Percentiles rank a stretch among this genome's conserved stretches.
These are phyloP conservation scores for Lepiota subincarnata DNA, from an alignment of 768 basidiomycete genomes.

Conservation along the genomic window DNA sequence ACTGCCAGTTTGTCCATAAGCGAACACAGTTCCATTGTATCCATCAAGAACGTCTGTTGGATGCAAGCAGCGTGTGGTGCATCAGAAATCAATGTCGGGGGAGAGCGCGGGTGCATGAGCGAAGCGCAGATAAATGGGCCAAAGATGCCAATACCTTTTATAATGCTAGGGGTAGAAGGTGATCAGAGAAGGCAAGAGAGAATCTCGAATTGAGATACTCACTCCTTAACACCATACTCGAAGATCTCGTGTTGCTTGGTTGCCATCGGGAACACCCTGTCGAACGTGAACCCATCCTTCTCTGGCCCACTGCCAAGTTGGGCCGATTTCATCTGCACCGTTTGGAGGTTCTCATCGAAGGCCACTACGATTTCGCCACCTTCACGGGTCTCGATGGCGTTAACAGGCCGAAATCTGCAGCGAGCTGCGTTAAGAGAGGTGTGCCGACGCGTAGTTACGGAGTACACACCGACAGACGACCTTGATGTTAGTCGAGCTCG, in stretches of 20 bases:
- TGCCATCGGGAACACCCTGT: conserved; percentile 91
- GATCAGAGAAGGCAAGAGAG: conserved; percentile 14
- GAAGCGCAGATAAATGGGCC: background rate
- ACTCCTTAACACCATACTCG: conserved; percentile 98
- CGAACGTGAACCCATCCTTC: conserved; percentile 97
- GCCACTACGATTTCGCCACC: conserved; percentile 86
- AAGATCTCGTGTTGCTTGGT: conserved; percentile 93
- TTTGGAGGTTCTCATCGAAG: conserved; percentile 83
- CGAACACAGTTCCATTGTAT: conserved; percentile 96
- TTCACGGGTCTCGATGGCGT: conserved; percentile 85
- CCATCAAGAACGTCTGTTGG: conserved; percentile 90
- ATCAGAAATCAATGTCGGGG: background rate
- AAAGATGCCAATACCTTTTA: conserved; percentile 59
- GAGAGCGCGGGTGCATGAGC: background rate
- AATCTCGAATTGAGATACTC: conserved; percentile 28
- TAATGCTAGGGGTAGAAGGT: conserved; percentile 54
- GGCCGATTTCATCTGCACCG: conserved; percentile 74
- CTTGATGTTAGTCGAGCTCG: conserved; percentile 90
- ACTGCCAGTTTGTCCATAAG: conserved; percentile 83
- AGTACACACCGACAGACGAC: conserved; percentile 94
- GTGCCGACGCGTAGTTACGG: background rate
- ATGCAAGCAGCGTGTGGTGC: background rate
- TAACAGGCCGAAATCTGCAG: conserved; percentile 88
- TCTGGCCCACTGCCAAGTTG: conserved; percentile 76
- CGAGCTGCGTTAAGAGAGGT: background rate